Evolutionary conservation across 306 rosid species (phyloP), one percentile per base, ranked within the genome.

Genomic region (Inga laurina): DNA sequence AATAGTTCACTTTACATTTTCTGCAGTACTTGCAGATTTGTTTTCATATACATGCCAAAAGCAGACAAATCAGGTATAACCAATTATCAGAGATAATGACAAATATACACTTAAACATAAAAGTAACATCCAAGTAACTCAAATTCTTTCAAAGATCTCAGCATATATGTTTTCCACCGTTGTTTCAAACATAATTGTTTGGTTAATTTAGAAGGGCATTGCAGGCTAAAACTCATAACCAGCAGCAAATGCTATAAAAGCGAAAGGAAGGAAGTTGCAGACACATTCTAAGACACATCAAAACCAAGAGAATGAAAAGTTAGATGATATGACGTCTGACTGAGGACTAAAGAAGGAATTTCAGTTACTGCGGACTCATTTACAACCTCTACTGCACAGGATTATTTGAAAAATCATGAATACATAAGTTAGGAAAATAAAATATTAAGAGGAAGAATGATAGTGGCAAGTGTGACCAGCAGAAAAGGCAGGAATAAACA

Each of bases 1-100:
- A 80, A 83, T 43, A 66, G 48, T 19, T 70, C 56, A 59, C 70
- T 66, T 83, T 76, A 76, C 82, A 35, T 76, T 83, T 27, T 52
- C 34, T 61, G 4, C 46, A 68, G 12, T 52, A 75, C 15, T 57
- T 46, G 21, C 22, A 48, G 61, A 18, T 14, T 18, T 41, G 10
- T 61, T 49, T 65, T 44, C 51, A 10, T 41, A 54, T 41, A 54
- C 30, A 74, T 35, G 44, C 70, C 70, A 39, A 48, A 35, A 46
- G 45, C 2, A 52, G 37, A 74, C 54, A 62, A 43, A 49, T 13
- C 27, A 27, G 27, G 32, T 8, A 12, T 15, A 27, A 64, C 44
- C 48, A 59, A 4, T 74, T 16, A 22, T 22, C 54, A 80, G 9
- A 80, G 32, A 72, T 65, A 30, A 59, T 24, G 69, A 30, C 14